These are phyloP conservation scores for Chaetomiaceae sp. DNA, from an alignment of 2,329 filamentous ascomycete species.

Conservation along the genomic window DNA sequence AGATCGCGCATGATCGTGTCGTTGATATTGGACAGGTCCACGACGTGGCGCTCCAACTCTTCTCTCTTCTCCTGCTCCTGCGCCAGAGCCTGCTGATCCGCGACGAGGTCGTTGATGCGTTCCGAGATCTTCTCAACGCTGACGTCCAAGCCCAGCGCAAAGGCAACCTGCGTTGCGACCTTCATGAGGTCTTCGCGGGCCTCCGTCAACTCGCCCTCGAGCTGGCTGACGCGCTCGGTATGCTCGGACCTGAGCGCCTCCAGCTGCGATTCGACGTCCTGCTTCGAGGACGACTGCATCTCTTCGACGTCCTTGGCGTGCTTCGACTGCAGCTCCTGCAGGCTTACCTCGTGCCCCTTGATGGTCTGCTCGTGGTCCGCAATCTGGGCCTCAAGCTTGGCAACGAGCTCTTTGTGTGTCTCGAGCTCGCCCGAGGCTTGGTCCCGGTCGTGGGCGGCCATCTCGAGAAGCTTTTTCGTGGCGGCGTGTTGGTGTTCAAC, in stretches of 20 bases:
- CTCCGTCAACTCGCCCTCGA: constrained; percentile 58
- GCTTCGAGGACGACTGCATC: constrained; percentile 43
- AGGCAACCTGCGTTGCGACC: constrained; percentile 57
- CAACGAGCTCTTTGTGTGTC: constrained; percentile 42
- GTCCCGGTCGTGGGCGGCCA: constrained; percentile 56
- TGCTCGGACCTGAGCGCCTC: constrained; percentile 56
- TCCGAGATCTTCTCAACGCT: constrained; percentile 63
- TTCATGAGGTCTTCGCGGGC: constrained; percentile 61
- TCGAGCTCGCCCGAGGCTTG: constrained; percentile 40
- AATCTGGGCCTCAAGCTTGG: constrained; percentile 53
- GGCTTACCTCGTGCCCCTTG: constrained; percentile 45
- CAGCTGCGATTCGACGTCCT: constrained; percentile 52
- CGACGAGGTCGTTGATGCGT: constrained; percentile 51
- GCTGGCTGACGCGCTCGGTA: constrained; percentile 45
- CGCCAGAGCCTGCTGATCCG: constrained; percentile 53
- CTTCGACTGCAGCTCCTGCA: constrained; percentile 43
- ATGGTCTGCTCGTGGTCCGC: constrained; percentile 53
- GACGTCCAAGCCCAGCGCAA: constrained; percentile 54
- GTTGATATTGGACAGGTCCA: constrained; percentile 52
- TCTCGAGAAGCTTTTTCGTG: constrained; percentile 61
- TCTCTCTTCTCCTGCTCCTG: constrained; percentile 53
- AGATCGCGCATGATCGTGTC: constrained; percentile 56
- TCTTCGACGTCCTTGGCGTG: constrained; percentile 41
- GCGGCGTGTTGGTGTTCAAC: constrained; percentile 66
- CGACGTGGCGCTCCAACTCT: constrained; percentile 50